Base-by-base conservation (phyloP, 805 yeast genomes). In the Saccharomycopsis capsularis region DNA sequence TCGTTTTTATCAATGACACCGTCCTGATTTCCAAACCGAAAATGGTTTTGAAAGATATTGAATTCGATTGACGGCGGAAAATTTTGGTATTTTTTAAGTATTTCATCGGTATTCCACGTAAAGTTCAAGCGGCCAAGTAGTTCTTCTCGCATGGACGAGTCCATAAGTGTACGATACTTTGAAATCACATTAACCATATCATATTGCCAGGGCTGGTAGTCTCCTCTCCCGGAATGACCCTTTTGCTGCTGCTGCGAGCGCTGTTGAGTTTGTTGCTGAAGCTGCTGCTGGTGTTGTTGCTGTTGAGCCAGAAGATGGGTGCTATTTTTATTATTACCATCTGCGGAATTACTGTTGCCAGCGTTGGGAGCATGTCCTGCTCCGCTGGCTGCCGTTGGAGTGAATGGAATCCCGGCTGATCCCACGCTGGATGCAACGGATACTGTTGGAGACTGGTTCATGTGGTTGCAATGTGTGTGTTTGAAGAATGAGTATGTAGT, bases 41-140 rank as follows among this genome's bases (percentile, higher is more conserved):
- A 91, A 65, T 90, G 95, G 49, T 87, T 88, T 58, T 88, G 93
- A 65, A 86, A 90, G 22, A 91, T 88, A 60, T 91, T 97, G 59
- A 91, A 82, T 55, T 81, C 95, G 51, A 91, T 66, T 36, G 95
- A 85, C 5, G 96, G 84, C 7, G 91, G 85, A 53, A 76, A 76
- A 49, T 78, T 77, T 56, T 82, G 81, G 62, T 82, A 90, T 63
- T 89, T 90, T 52, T 78, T 77, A 57, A 93, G 64, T 6, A 93
- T 73, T 44, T 82, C 86, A 50, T 78, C 84, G 19, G 84, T 68
- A 34, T 42, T 41, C 9, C 45, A 21, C 5, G 37, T 25, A 23
- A 52, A 50, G 22, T 45, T 36, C 25, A 52, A 42, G 16, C 27
- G 29, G 13, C 44, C 30, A 9, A 50, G 30, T 9, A 49, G 37